phyloP scores from a whole-genome alignment of 805 yeast genomes.

The Vanderwaltozyma tropicalis region DNA sequence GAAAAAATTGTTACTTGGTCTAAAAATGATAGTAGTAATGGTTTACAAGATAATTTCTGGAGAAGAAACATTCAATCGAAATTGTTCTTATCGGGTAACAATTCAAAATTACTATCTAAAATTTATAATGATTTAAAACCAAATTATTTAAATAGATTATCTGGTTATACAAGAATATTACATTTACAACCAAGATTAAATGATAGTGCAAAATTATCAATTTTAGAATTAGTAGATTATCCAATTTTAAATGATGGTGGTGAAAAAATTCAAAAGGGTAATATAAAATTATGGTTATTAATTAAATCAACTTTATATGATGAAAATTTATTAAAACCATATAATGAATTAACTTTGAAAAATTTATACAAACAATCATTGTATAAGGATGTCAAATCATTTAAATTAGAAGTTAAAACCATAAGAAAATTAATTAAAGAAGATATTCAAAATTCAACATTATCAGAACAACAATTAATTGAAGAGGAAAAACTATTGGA shows the following conservation, averaged over 20 bases:
- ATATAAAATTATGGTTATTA: constrained; percentile 26
- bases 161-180: constrained; percentile 81
- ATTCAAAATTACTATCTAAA: constrained; percentile 47
- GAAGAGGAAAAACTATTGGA: background rate
- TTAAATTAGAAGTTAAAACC: constrained; percentile 9
- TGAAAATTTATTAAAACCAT: constrained; percentile 14
- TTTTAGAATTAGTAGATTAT: constrained; percentile 77
- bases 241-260: constrained; percentile 13
- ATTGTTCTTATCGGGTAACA: constrained; percentile 37
- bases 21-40: constrained; percentile 25
- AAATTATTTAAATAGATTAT: constrained; percentile 51
- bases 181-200: constrained; percentile 78
- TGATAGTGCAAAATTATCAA: constrained; percentile 84
- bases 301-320: constrained; percentile 4
- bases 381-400: constrained; percentile 11
- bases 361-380: constrained; percentile 16
- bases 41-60: constrained; percentile 6
- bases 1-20: constrained; percentile 57
- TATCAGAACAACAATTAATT: background rate
- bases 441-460: background rate
- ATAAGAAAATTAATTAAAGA: background rate
- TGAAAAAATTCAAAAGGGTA: constrained; percentile 21
- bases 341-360: constrained; percentile 13
- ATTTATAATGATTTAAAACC: constrained; percentile 53
- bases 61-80: constrained; percentile 29